phyloP scores from a whole-genome alignment of 441 rosid species.

The Pelargonium cotyledonis region DNA sequence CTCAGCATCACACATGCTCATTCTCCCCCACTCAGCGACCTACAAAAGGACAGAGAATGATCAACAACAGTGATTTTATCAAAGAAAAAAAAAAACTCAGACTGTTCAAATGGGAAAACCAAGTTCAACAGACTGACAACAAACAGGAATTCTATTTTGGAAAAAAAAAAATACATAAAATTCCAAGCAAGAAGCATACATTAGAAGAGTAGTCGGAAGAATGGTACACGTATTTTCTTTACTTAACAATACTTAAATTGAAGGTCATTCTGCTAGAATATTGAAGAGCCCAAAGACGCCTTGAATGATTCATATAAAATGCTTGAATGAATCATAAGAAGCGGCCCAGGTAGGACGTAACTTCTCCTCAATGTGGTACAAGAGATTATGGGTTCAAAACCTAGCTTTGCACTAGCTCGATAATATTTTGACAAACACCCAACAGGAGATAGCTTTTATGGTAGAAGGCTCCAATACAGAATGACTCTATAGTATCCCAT shows the following conservation, averaged over 20 bases:
- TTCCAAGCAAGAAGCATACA: no score
- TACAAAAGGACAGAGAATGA: conserved; percentile 18
- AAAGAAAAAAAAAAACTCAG: neutral
- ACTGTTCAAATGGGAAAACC: conserved; percentile 66
- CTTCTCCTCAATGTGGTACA: no score
- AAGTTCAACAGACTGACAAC: conserved; percentile 81
- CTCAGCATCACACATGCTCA: conserved; percentile 69
- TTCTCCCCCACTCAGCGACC: conserved; percentile 79
- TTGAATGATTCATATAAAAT: neutral
- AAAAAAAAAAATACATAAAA: neutral
- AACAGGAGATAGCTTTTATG: no score
- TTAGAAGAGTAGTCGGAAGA: no score
- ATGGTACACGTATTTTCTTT: neutral
- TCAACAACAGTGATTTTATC: neutral
- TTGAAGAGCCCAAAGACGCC: neutral
- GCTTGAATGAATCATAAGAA: no score
- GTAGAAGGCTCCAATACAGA: no score
- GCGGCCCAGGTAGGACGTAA: no score
- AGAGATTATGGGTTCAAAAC: no score
- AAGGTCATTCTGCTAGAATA: neutral
- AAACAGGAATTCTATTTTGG: conserved; percentile 38
- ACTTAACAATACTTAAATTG: neutral
- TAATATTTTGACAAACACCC: no score
- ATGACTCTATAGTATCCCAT: no score
- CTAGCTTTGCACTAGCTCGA: no score